Conservation (phyloP, 768 basidiomycete species). For the Suillus bovinus region DNA sequence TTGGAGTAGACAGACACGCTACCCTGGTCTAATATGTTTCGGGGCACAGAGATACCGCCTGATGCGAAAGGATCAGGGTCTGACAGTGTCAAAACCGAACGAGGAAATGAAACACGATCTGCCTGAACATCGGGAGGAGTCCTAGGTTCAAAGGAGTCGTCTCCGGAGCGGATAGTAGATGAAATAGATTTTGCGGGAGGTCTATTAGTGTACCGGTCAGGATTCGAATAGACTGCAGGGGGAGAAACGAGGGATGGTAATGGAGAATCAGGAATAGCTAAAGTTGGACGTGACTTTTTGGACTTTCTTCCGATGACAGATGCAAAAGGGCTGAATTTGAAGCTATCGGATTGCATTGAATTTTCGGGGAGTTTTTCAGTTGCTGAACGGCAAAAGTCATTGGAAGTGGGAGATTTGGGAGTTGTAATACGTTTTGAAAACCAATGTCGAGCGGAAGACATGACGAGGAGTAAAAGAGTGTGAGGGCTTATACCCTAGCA, state of each 20-base stretch:
- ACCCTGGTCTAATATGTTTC: conserved; percentile 40
- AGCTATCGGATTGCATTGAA: conserved; percentile 27
- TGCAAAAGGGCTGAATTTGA: conserved; percentile 57
- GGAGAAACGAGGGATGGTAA: conserved; percentile 17
- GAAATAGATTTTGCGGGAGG: conserved; percentile 57
- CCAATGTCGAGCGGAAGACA: conserved; percentile 29
- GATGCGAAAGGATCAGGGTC: conserved; percentile 68
- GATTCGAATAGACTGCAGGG: conserved; percentile 20
- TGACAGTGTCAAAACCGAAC: conserved; percentile 60
- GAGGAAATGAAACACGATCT: conserved; percentile 34
- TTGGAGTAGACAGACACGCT: conserved; percentile 56
- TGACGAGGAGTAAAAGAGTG: conserved; percentile 10
- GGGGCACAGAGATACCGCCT: conserved; percentile 44
- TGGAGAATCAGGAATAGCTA: conserved; percentile 55
- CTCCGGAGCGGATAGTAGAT: conserved; percentile 50
- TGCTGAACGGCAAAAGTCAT: conserved; percentile 31
- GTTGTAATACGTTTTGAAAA: conserved; percentile 25
- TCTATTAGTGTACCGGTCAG: conserved; percentile 35
- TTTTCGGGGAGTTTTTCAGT: conserved; percentile 31
- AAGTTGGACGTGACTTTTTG: conserved; percentile 51
- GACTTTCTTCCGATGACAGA: conserved; percentile 64
- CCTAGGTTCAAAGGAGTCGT: conserved; percentile 53
- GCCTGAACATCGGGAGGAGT: conserved; percentile 50
- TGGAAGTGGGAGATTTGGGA: conserved; percentile 15
- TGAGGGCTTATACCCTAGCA: conserved; percentile 5